Percentiles rank a stretch among this genome's conserved stretches.
These are phyloP conservation scores for Rhizophlyctis rosea DNA, from an alignment of 192 early-diverging fungal species.

Conservation along the genomic window DNA sequence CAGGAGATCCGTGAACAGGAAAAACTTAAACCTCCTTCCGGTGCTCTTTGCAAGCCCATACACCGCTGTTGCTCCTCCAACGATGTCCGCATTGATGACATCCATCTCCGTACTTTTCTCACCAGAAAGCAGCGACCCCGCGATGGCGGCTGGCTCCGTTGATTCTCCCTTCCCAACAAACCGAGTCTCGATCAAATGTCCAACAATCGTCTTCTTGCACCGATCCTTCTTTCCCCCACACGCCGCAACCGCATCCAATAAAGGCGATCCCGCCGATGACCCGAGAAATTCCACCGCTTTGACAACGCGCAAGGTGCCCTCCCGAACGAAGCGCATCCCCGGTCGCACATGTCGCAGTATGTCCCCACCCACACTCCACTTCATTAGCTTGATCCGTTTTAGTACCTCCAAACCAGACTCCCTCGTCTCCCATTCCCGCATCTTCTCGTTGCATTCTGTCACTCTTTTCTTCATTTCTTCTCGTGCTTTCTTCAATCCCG, in stretches of 20 bases:
- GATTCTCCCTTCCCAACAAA: constrained; percentile 13
- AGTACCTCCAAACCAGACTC: constrained; percentile 26
- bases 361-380: constrained; percentile 19
- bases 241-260: constrained; percentile 16
- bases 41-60: constrained; percentile 17
- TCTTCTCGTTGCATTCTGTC: constrained; percentile 84
- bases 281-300: constrained; percentile 36
- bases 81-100: too few species aligned
- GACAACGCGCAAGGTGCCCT: constrained; percentile 27
- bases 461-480: constrained; percentile 67
- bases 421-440: constrained; percentile 62
- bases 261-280: constrained; percentile 4
- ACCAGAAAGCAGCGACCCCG: background rate
- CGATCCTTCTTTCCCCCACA: constrained; percentile 25
- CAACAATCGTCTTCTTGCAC: constrained; percentile 10
- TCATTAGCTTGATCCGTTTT: constrained; percentile 14
- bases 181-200: constrained; percentile 23
- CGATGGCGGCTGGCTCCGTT: background rate
- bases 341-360: constrained; percentile 15
- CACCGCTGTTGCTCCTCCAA: constrained; percentile 15
- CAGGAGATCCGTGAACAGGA: constrained; percentile 46
- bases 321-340: constrained; percentile 28
- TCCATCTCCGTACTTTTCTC: background rate
- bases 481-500: constrained; percentile 64
- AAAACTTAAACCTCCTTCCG: constrained; percentile 37